A percentile compares a stretch with the other conserved stretches of the same genome.
These are phyloP conservation scores for Hyphopichia burtonii DNA, from an alignment of 1,139 yeast genomes.

Conservation along the genomic window DNA sequence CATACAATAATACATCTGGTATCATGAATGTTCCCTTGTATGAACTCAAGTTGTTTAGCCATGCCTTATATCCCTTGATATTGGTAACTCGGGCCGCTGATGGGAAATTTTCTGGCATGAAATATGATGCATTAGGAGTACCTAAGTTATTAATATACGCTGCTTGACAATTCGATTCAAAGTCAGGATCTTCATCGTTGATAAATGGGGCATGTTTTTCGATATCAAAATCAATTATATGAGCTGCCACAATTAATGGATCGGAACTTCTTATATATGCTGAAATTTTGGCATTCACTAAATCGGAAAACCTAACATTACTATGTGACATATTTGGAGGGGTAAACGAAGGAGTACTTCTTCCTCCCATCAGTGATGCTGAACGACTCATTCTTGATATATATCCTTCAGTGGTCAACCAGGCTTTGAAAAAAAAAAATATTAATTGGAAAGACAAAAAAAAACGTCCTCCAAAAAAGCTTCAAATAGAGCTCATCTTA, in stretches of 20 bases:
- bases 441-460: background rate
- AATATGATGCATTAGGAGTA: constrained; percentile 1
- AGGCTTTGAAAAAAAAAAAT: background rate
- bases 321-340: constrained; percentile 2
- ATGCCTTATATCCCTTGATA: background rate
- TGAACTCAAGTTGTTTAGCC: constrained; percentile 1
- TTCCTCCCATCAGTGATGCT: background rate
- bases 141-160: constrained; percentile 2
- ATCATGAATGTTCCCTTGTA: constrained; percentile 1
- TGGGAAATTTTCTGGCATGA: constrained; percentile 2
- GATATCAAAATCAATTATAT: constrained; percentile 1
- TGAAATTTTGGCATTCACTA: constrained; percentile 2
- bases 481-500: background rate
- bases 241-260: constrained; percentile 1
- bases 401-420: background rate
- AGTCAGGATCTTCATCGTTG: constrained; percentile 1
- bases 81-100: background rate
- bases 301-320: constrained; percentile 1
- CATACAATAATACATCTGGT: constrained; percentile 1
- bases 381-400: background rate
- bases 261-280: constrained; percentile 1
- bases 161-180: constrained; percentile 2
- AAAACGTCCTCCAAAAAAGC: background rate
- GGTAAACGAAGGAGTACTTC: constrained; percentile 1
- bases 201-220: constrained; percentile 2